A percentile compares a stretch with the other conserved stretches of the same genome.
Evolutionary conservation across 2,329 filamentous ascomycete species (phyloP).

Genomic region (Zasmidium cellare): DNA sequence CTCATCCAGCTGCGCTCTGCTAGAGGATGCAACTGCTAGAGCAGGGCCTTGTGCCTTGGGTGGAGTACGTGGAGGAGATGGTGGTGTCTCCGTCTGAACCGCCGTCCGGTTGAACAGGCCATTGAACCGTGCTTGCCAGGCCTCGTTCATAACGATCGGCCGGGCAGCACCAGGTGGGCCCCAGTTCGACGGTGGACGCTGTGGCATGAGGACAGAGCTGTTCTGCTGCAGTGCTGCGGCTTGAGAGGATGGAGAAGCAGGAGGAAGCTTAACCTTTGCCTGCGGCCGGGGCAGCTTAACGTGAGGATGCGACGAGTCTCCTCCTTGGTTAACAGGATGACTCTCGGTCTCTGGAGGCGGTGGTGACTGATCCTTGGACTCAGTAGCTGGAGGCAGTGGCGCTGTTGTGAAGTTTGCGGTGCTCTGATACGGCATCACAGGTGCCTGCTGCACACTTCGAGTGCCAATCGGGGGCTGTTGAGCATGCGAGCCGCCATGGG

Average conservation of each 20-base stretch:
- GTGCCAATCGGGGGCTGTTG: constrained; percentile 31
- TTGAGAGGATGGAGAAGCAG: constrained; percentile 45
- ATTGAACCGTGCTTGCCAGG: constrained; percentile 85
- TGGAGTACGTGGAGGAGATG: constrained; percentile 39
- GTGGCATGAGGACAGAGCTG: constrained; percentile 43
- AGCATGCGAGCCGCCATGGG: constrained; percentile 26
- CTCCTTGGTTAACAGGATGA: constrained; percentile 70
- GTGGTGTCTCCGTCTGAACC: constrained; percentile 42
- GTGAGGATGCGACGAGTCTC: constrained; percentile 61
- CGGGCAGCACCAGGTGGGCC: constrained; percentile 42
- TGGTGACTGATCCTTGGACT: constrained; percentile 39
- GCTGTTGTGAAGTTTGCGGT: constrained; percentile 22
- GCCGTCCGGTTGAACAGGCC: constrained; percentile 67
- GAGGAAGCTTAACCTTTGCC: constrained; percentile 80
- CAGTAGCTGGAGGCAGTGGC: constrained; percentile 24
- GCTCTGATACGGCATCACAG: constrained; percentile 21
- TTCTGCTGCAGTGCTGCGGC: constrained; percentile 38
- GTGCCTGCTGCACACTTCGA: constrained; percentile 20
- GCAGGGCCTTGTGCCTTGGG: constrained; percentile 47
- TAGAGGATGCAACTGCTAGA: constrained; percentile 58
- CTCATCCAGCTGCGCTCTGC: constrained; percentile 68
- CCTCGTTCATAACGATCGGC: constrained; percentile 48
- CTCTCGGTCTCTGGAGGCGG: constrained; percentile 72
- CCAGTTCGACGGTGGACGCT: constrained; percentile 39
- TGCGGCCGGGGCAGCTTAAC: constrained; percentile 69